Base-by-base conservation (phyloP, 306 rosid species). In the Fragaria iinumae region DNA sequence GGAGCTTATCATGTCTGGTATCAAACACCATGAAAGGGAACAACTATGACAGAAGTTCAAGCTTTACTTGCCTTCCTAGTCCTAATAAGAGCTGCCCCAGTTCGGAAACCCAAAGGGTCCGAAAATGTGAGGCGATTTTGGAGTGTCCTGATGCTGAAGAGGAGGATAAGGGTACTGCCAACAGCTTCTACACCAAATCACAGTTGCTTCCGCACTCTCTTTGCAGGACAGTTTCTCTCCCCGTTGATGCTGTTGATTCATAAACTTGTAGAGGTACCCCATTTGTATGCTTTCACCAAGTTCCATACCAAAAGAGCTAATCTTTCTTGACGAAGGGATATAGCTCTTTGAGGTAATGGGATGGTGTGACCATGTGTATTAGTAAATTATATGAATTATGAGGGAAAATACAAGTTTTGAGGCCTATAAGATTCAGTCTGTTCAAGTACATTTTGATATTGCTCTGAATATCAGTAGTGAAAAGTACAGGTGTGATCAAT, bases 231-330 rank as follows among this genome's bases (percentile, higher is more conserved):
- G 86, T 86, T 78, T 88, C 97, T 27, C 92, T 93, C 50, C 96
- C 97, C 11, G 91, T 90, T 82, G 96, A 90, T 86, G 96, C 96
- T 75, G 89, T 90, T 80, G 83, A 88, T 88, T 34, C 84, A 72
- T 90, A 85, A 77, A 63, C 53, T 36, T 63, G 71, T 52, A 79
- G 75, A 16, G 86, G 76, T 76, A 55, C 72, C 76, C 25, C 16
- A 60, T 66, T 66, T 81, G 82, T 59, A 81, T 86, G 90, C 88
- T 88, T 89, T 84, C 70, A 74, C 63, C 86, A 86, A 56, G 74
- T 81, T 76, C 64, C 80, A 75, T 63, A 50, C 66, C 38, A n/a
- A 72, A 64, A 62, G 67, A 36, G 11, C 11, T 27, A 5, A 29
- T 18, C 78, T 55, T 71, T 77, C 79, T 67, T 69, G 20, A 23